A percentile compares a stretch with the other conserved stretches of the same genome.
Conservation (phyloP, 495 filamentous ascomycete genomes). For the Xeromyces bisporus region DNA sequence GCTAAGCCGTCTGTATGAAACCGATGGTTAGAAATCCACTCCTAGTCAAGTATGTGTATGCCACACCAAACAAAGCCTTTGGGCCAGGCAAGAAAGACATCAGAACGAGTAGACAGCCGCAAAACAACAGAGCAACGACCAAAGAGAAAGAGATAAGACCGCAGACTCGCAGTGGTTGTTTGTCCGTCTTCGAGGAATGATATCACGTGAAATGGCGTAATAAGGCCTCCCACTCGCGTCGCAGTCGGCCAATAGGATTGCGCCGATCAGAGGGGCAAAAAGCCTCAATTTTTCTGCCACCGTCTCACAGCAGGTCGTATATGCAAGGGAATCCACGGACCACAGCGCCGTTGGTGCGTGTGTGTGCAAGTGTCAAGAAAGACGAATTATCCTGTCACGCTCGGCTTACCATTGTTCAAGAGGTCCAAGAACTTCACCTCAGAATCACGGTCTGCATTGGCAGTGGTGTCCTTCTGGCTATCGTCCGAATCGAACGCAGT, state of each 20-base stretch:
- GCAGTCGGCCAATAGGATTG: slow-evolving; percentile 9
- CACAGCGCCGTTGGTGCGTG: too few species aligned
- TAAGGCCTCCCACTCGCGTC: slow-evolving; percentile 13
- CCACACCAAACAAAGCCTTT: slow-evolving; percentile 1
- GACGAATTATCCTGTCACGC: too few species aligned
- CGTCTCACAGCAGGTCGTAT: slow-evolving; percentile 8
- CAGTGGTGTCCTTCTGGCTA: slow-evolving; percentile 11
- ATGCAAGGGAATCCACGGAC: slow-evolving; percentile 13
- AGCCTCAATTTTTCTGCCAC: slow-evolving; percentile 5
- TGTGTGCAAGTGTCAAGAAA: too few species aligned
- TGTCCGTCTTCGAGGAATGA: slow-evolving; percentile 2
- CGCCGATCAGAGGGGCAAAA: slow-evolving; percentile 6
- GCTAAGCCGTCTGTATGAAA: slow-evolving; percentile 16
- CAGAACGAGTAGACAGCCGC: too few species aligned
- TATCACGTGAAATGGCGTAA: slow-evolving; percentile 31
- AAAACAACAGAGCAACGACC: too few species aligned
- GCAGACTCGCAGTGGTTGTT: not conserved
- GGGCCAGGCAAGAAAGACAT: slow-evolving; percentile 1
- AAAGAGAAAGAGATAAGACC: too few species aligned
- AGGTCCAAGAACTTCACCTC: slow-evolving; percentile 32
- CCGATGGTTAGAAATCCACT: slow-evolving; percentile 3
- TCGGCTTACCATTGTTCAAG: slow-evolving; percentile 28
- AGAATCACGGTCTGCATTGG: slow-evolving; percentile 9
- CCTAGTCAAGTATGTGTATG: slow-evolving; percentile 1
- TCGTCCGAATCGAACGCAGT: slow-evolving; percentile 20